phyloP scores from a whole-genome alignment of 1,284 basidiomycete species.

The Irpex sp. region DNA sequence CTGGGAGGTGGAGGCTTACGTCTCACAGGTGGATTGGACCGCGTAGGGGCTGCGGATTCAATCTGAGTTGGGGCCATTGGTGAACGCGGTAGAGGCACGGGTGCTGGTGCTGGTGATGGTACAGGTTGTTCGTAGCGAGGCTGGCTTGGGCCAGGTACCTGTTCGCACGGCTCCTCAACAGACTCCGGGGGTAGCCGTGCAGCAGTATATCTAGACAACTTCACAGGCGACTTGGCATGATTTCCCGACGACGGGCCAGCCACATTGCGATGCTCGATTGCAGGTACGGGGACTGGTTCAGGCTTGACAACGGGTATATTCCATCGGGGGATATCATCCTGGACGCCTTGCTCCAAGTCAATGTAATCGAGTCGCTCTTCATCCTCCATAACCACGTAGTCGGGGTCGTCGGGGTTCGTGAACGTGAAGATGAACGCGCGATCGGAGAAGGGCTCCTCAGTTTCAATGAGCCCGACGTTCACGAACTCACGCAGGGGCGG shows the following conservation, averaged over 20 bases:
- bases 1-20: not conserved
- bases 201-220: not conserved
- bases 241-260: not conserved
- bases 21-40: not conserved
- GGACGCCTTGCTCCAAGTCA: not conserved
- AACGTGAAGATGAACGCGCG: constrained; percentile 25
- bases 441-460: constrained; percentile 11
- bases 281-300: not conserved
- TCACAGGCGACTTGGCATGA: not conserved
- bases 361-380: constrained; percentile 12
- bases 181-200: not conserved
- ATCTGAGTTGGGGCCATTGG: not conserved
- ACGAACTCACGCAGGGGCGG: constrained; percentile 3
- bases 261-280: not conserved
- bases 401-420: constrained; percentile 26
- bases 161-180: not conserved
- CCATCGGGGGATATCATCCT: no score
- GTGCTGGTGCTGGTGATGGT: not conserved
- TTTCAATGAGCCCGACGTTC: constrained; percentile 11
- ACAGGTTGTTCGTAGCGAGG: not conserved
- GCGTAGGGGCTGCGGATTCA: not conserved
- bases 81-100: not conserved
- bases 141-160: not conserved
- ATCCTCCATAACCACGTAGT: constrained; percentile 17
- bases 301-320: not conserved